These are phyloP conservation scores for Phytopythium vexans DNA, from an alignment of 352 stramenopile genomes.

Conservation along the genomic window DNA sequence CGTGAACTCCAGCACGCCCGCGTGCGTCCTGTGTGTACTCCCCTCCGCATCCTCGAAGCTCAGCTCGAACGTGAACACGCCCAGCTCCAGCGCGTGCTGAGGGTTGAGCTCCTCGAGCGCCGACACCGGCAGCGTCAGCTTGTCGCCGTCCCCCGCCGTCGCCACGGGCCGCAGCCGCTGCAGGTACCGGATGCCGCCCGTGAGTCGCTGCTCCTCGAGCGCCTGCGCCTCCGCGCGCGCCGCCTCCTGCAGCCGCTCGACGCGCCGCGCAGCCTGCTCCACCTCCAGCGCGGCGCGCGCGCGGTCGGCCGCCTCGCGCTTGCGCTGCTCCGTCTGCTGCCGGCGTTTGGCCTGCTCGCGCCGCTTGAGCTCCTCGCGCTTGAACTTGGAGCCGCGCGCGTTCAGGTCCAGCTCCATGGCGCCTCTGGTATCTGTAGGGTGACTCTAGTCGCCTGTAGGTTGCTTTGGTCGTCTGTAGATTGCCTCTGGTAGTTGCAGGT, in stretches of 20 bases:
- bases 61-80: conserved; percentile 84
- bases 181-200: conserved; percentile 65
- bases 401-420: conserved; percentile 75
- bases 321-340: conserved; percentile 48
- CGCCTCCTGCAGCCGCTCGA: conserved; percentile 38
- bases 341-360: conserved; percentile 55
- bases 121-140: conserved; percentile 73
- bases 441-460: too few species aligned
- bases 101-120: conserved; percentile 75
- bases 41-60: conserved; percentile 16
- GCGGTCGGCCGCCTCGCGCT: conserved; percentile 37
- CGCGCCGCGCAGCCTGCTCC: conserved; percentile 38
- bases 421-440: too few species aligned
- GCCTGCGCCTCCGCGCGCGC: conserved; percentile 37
- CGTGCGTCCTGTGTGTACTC: conserved; percentile 44
- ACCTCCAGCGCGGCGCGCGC: conserved; percentile 40
- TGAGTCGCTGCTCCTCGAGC: conserved; percentile 70
- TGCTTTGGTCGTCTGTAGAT: too few species aligned
- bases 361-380: conserved; percentile 56
- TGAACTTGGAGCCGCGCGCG: conserved; percentile 64
- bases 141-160: conserved; percentile 58
- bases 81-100: conserved; percentile 68
- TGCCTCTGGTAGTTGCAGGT: too few species aligned
- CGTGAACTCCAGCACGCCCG: conserved; percentile 78
- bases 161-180: conserved; percentile 44